Conservation (phyloP, 2,329 filamentous ascomycete genomes). For the Monilinia laxa region DNA sequence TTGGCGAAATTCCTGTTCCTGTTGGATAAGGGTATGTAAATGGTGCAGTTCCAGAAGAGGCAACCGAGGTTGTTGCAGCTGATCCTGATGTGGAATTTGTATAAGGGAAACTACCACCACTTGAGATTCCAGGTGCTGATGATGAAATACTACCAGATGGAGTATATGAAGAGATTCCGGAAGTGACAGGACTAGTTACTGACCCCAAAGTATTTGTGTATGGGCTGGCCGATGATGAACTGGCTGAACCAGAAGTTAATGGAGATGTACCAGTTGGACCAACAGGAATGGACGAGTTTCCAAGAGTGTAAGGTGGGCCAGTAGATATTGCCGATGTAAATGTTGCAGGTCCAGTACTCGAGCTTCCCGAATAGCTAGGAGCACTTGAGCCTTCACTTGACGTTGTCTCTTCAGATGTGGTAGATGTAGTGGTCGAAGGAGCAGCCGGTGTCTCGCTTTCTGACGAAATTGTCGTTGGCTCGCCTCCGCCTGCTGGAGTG, state of each 20-base stretch:
- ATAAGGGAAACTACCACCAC: constrained; percentile 1
- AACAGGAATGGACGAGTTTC: background rate
- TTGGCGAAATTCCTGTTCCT: constrained; percentile 9
- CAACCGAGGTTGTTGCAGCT: constrained; percentile 4
- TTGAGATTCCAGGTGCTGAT: constrained; percentile 10
- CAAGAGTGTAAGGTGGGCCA: background rate
- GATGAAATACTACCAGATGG: background rate
- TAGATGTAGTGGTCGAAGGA: background rate
- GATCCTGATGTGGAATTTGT: constrained; percentile 15
- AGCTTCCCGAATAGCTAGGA: background rate
- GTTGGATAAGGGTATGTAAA: constrained; percentile 5
- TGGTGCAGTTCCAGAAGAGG: constrained; percentile 11
- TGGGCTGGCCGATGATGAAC: constrained; percentile 7
- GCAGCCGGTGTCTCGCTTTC: background rate
- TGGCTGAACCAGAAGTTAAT: background rate
- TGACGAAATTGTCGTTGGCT: background rate
- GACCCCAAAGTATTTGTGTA: constrained; percentile 19
- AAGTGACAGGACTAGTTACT: constrained; percentile 8
- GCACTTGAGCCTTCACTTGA: constrained; percentile 9
- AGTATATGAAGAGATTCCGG: constrained; percentile 10
- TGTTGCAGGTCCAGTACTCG: background rate
- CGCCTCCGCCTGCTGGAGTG: background rate
- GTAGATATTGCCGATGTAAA: background rate
- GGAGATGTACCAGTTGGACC: constrained; percentile 1
- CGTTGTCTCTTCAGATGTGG: background rate